Base-by-base conservation (phyloP, 129 eudicot species). In the Pseudognaphalium luteoalbum region DNA sequence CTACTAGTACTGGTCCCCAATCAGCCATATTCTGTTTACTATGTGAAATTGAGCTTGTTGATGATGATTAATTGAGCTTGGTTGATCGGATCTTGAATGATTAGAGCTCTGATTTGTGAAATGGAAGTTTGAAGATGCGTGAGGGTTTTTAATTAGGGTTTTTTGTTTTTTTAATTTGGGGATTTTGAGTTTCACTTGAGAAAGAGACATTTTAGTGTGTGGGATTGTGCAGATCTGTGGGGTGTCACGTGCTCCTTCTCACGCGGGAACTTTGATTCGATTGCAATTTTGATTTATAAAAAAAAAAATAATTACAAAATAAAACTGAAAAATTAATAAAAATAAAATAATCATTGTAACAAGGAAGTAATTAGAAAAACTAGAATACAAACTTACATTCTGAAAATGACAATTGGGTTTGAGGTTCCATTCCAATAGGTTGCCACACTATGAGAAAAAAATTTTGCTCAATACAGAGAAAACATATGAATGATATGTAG, bases 1-100 rank as follows among this genome's bases (percentile, higher is more conserved):
- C 91, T 22, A 87, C 81, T 52, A 87, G 4, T 1, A 87, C 79
- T 14, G 91, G 91, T 12, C 82, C 88, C 91, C 91, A 87, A 32
- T 87, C 91, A 44, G 79, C 64, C 90, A 86, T 82, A 28, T 1
- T 37, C 58, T 62, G 4, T 7, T 6, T 33, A 17, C 1, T 29
- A 58, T 51, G 33, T 67, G 9, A 77, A 57, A 17, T 44, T 61
- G 77, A 60, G 69, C 60, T 75, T 28, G 64, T 9, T 10, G 17
- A 44, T 37, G 6, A 11, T 11, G 52, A 47, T 47, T 6, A 47
- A 14, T 12, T n/a, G 16, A 47, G 54, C n/a, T 12, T 5, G 12
- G 9, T 47, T 47, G 54, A 47, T 47, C n/a, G 54, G 54, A 47
- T 47, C 54, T 47, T 14, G 54, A 12, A 47, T 47, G 54, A 14